Evolutionary conservation across 2,329 filamentous ascomycete genomes (phyloP).

Genomic region (Cladosporium sp.): DNA sequence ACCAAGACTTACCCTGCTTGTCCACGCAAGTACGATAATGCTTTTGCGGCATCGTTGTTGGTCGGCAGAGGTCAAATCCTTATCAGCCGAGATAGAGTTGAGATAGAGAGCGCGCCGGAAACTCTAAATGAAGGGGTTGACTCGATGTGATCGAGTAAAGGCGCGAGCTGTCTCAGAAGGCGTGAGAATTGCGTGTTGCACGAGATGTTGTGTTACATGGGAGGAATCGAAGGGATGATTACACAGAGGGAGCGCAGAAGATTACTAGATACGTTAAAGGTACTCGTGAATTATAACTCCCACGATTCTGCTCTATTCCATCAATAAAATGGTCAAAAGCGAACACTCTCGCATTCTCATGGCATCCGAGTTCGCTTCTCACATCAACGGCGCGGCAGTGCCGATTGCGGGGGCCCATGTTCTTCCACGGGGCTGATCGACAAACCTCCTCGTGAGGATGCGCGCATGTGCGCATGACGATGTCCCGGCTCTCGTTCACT

Average conservation of each 20-base stretch:
- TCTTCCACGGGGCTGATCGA: background rate
- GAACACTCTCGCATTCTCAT: background rate
- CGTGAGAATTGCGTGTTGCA: background rate
- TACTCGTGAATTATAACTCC: background rate
- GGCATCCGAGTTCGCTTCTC: background rate
- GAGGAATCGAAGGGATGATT: background rate
- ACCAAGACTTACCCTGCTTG: background rate
- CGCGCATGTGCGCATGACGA: background rate
- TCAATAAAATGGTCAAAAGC: background rate
- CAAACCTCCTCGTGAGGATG: background rate
- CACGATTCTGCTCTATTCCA: background rate
- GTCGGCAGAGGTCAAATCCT: conserved; percentile 8
- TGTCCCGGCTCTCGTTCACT: background rate
- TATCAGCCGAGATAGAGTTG: conserved; percentile 21
- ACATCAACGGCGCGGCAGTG: conserved; percentile 1
- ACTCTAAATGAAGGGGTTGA: conserved; percentile 19
- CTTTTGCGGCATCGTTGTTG: conserved; percentile 10
- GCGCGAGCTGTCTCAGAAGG: background rate
- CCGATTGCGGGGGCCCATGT: conserved; percentile 3
- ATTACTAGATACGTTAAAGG: background rate
- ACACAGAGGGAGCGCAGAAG: background rate
- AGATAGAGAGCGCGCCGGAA: conserved; percentile 15
- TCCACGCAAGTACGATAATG: conserved; percentile 5
- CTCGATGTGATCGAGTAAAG: conserved; percentile 29
- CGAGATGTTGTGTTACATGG: background rate